Evolutionary conservation across 164 flowering plant genomes (phyloP), one percentile per base, ranked within the genome.

Genomic region (Tetrastigma voinierianum): DNA sequence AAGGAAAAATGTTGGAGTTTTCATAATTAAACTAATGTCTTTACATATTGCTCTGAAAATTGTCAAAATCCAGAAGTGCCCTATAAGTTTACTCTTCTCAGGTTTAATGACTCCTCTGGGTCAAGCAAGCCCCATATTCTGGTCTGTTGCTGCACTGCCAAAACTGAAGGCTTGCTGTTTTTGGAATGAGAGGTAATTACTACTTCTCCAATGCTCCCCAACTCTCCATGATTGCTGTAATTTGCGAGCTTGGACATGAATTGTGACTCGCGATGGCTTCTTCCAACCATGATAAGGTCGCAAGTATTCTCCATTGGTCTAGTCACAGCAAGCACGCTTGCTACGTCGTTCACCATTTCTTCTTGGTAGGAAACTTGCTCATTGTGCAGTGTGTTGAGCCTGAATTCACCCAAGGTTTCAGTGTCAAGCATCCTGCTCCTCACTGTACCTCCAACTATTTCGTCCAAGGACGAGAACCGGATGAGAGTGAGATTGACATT

Each of bases 71-170:
- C 40, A 32, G 40, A 32, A 32, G 6, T 3, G 3, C 40, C 40
- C 40, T 32, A 32, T 32, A 32, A n/a, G n/a, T n/a, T 65, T 32
- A 62, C 53, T 67, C 57, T 66, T 67, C 74, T 69, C 46, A 77
- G 43, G 46, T 67, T 62, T 51, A 66, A 57, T 14, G 80, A 77
- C 55, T 70, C 74, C n/a, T n/a, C n/a, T n/a, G n/a, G n/a, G n/a
- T 75, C 76, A 32, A 67, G 73, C 53, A 78, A 51, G 10, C 81
- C 78, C 78, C 81, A 75, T 10, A 75, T 66, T 59, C 61, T 67
- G 9, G 65, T 70, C 57, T 77, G 81, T 46, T 83, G 87, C 53
- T 76, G 80, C 46, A 81, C 66, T 13, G 79, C 82, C 78, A 84
- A 46, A 12, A 80, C 68, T 0, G 83, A 72, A 12, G 72, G 70